Base-by-base conservation (phyloP, 2,329 filamentous ascomycete species). In the Aspergillus awamori region DNA sequence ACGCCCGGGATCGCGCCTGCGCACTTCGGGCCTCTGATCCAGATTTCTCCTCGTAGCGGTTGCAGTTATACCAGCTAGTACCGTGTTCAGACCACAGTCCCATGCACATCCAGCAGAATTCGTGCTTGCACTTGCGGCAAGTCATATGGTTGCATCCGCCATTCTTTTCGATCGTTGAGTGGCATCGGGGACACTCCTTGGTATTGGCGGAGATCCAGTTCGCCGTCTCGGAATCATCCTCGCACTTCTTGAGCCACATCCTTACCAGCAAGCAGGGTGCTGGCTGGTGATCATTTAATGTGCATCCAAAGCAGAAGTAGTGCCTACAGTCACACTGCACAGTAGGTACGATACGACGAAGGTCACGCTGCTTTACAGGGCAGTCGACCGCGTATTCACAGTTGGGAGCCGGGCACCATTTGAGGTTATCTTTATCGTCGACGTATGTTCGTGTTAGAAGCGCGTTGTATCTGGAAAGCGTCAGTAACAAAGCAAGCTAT, bases 21-120 rank as follows among this genome's bases (percentile, higher is more conserved):
- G 92, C 93, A 75, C 96, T 93, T 38, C 95, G 86, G 4, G 95
- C 95, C 59, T 97, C 93, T 0, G 87, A 84, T 2, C 95, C 95
- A 66, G 92, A 96, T 83, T 95, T 97, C 80, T 98, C 95, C 74
- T 99, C 95, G 70, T 90, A 99, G 8, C 95, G 86, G 74, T 97
- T 99, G 84, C 95, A 99, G 77, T 97, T 99, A 82, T 99, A 99
- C 95, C 95, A 99, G 79, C 92, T 97, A 3, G 94, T 99, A 65
- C 95, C 95, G 75, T 99, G 95, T 78, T 99, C 95, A 1, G 93
- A 96, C 95, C 95, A 99, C 0, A 97, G 82, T 0, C 95, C 95
- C 95, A 99, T 99, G 73, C 95, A 99, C 91, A 99, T 98, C 95
- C 95, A 99, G 80, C 95, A 99, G 73, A 99, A 97, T 73, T 97